Conservation (phyloP, 2,329 filamentous ascomycete genomes). For the Sclerotiophoma versabilis region DNA sequence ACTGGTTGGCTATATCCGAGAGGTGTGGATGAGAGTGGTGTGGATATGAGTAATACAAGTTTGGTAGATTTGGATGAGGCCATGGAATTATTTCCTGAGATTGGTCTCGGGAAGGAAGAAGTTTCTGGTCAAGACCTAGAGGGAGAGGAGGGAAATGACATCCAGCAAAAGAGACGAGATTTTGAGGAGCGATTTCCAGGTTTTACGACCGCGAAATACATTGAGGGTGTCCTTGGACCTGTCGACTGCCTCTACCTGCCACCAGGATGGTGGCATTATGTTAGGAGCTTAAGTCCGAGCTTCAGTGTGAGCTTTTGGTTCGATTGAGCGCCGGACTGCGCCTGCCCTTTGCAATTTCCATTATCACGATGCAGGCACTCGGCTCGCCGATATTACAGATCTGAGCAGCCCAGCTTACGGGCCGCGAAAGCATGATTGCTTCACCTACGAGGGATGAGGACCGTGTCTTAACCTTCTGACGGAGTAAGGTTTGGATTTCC, state of each 20-base stretch:
- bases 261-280: conserved; percentile 98
- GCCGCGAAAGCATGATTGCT: no score
- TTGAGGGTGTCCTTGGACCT: conserved; percentile 79
- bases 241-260: conserved; percentile 91
- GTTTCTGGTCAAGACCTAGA: not conserved
- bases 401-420: no score
- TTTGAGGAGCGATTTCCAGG: conserved; percentile 54
- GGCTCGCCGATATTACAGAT: no score
- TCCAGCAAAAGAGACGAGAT: conserved; percentile 3
- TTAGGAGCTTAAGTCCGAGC: conserved; percentile 82
- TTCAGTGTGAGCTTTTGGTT: conserved; percentile 98
- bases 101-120: conserved; percentile 6
- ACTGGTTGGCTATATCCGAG: conserved; percentile 67
- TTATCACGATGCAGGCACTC: no score
- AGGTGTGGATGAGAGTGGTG: conserved; percentile 67
- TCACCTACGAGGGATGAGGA: no score
- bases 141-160: conserved; percentile 14
- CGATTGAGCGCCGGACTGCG: conserved; percentile 22
- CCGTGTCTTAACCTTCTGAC: no score
- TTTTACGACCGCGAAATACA: conserved; percentile 68
- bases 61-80: conserved; percentile 74
- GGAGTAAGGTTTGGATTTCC: no score
- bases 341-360: not conserved
- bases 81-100: conserved; percentile 59
- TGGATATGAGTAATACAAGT: conserved; percentile 95